Evolutionary conservation across 1,139 yeast species (phyloP), one percentile per base, ranked within the genome.

Genomic region (Taphrina wiesneri): DNA sequence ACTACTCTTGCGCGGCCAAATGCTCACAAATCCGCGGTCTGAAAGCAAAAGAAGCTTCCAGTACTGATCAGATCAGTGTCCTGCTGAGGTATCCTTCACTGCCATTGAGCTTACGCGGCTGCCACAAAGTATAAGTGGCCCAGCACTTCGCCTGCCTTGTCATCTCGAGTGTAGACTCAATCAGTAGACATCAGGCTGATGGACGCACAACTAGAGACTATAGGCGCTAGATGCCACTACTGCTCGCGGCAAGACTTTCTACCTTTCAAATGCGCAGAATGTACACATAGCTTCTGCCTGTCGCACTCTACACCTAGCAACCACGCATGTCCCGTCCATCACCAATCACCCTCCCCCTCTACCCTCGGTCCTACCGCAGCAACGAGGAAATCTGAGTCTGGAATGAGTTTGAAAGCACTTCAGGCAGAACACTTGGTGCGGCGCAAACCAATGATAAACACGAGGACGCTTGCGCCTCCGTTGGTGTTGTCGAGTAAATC

Each of bases 371-470:
- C n/a, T n/a, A n/a, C n/a, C n/a, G n/a, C n/a, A n/a, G n/a, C n/a
- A n/a, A 3, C 43, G 3, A 39, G n/a, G 43, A 39, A 39, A 39
- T 9, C 43, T 39, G 1, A 13, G 11, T 2, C 56, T n/a, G 63
- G 63, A 1, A 26, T 30, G 25, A 59, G 63, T 47, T 47, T 59
- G 39, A 59, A 59, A 34, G 39, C 23, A 25, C 32, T 59, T 17
- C 63, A 59, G 26, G 63, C 63, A 21, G 63, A 59, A 47, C 63
- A 59, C 47, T 39, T 59, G 63, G 56, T 56, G 15, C 36, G 63
- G 47, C 45, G 56, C 11, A 26, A 17, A 9, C 63, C 39, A 32
- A 39, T 23, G 41, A 28, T 13, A n/a, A 26, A 56, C 34, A 23
- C 34, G 3, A 36, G n/a, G 19, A 5, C 19, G 45, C 47, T 15